Conservation (phyloP, 805 yeast genomes). For the Lachancea cidri region DNA sequence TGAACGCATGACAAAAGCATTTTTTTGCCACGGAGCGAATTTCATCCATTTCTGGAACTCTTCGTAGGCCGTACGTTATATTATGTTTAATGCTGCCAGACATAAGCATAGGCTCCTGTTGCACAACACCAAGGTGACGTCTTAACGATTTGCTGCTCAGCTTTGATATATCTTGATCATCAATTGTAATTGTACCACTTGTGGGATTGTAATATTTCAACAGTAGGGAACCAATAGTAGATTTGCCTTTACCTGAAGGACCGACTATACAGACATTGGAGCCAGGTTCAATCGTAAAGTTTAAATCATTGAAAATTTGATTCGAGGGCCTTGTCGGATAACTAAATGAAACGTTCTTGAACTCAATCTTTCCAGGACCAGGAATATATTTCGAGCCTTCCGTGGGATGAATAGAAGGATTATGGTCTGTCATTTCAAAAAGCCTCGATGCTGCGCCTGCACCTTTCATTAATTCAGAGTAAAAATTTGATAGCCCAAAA, state of each 20-base stretch:
- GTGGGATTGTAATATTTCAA: constrained; percentile 49
- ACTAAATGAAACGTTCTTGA: constrained; percentile 62
- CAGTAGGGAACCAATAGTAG: constrained; percentile 64
- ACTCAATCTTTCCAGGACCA: constrained; percentile 46
- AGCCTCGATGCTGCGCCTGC: constrained; percentile 93
- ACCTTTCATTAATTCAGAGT: constrained; percentile 95
- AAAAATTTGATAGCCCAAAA: constrained; percentile 87
- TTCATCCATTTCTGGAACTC: constrained; percentile 54
- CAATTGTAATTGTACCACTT: constrained; percentile 44
- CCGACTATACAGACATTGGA: constrained; percentile 75
- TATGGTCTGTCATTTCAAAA: constrained; percentile 78
- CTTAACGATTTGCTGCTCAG: constrained; percentile 52
- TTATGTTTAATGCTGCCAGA: constrained; percentile 81
- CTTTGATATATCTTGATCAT: constrained; percentile 45
- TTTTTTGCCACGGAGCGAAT: constrained; percentile 43
- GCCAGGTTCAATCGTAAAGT: constrained; percentile 46
- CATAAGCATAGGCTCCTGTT: constrained; percentile 72
- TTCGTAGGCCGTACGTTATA: constrained; percentile 60
- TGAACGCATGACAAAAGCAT: constrained; percentile 57
- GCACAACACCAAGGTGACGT: constrained; percentile 60
- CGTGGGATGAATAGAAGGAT: constrained; percentile 64
- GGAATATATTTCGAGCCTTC: constrained; percentile 46
- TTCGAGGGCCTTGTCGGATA: constrained; percentile 87
- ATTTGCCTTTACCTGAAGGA: constrained; percentile 87
- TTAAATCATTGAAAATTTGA: constrained; percentile 44